Percentiles rank a stretch among this genome's conserved stretches.
Evolutionary conservation across 2,329 filamentous ascomycete species (phyloP).

Genomic region (Tolypocladium endophyticum): DNA sequence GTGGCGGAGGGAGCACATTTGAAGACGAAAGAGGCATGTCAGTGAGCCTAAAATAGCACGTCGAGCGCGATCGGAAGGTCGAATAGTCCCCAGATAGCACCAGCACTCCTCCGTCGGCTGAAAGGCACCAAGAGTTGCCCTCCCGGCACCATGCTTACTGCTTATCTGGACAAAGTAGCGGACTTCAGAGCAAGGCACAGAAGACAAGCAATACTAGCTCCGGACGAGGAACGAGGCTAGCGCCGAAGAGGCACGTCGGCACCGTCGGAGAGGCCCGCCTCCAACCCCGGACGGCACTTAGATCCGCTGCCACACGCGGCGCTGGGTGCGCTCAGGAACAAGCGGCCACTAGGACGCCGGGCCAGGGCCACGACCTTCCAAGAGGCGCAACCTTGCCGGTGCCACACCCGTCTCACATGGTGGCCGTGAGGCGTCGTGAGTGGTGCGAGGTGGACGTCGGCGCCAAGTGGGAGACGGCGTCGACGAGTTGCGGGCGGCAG

Average conservation of each 20-base stretch:
- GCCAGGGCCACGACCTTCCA: slow-evolving; percentile 1
- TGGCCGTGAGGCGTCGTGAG: not conserved
- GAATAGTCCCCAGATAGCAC: not conserved
- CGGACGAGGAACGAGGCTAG: not conserved
- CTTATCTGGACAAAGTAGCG: not conserved
- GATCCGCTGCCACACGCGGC: not conserved
- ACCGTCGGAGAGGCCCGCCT: not conserved
- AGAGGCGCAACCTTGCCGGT: slow-evolving; percentile 3
- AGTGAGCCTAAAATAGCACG: not conserved
- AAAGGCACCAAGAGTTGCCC: not conserved
- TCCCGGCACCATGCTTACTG: not conserved
- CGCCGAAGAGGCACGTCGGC: not conserved
- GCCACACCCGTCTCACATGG: slow-evolving; percentile 3
- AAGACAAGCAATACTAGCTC: not conserved
- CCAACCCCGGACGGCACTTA: not conserved
- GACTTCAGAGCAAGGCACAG: not conserved
- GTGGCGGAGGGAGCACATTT: not conserved
- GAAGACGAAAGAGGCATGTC: not conserved
- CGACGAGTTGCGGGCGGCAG: not conserved
- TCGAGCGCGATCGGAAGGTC: not conserved
- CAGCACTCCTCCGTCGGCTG: not conserved
- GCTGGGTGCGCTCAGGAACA: not conserved
- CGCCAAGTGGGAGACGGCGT: not conserved
- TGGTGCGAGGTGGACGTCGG: not conserved
- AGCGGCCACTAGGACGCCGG: slow-evolving; percentile 1